A percentile compares a stretch with the other conserved stretches of the same genome.
These are phyloP conservation scores for Globisporangium parvum DNA, from an alignment of 352 stramenopile species.

Conservation along the genomic window DNA sequence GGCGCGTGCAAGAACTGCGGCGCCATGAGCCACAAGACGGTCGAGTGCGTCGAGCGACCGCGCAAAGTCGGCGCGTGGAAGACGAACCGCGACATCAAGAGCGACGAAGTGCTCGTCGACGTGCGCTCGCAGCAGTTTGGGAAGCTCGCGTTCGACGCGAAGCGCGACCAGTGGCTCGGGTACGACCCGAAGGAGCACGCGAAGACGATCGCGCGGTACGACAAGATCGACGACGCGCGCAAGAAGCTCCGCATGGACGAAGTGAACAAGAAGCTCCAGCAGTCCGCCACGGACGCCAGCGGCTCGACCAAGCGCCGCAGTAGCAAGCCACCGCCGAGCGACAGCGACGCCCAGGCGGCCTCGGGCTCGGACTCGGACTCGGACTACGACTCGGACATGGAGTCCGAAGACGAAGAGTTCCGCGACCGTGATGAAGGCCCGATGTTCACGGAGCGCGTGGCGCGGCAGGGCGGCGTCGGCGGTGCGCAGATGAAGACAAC, in stretches of 20 bases:
- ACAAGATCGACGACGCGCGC: conserved; percentile 75
- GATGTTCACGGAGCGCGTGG: conserved; percentile 92
- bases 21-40: conserved; percentile 89
- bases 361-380: conserved; percentile 84
- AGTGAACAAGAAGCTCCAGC: conserved; percentile 65
- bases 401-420: conserved; percentile 90
- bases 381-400: conserved; percentile 84
- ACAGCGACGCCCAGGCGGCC: conserved; percentile 15
- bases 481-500: conserved; percentile 98
- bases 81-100: conserved; percentile 84
- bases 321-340: conserved; percentile 17
- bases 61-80: conserved; percentile 91
- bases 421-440: conserved; percentile 88
- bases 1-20: conserved; percentile 95
- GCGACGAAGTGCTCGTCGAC: conserved; percentile 82
- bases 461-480: conserved; percentile 93
- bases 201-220: conserved; percentile 72
- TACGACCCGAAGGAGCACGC: conserved; percentile 85
- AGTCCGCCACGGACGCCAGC: conserved; percentile 11
- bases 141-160: conserved; percentile 96
- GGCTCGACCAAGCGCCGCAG: conserved; percentile 23
- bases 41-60: conserved; percentile 91
- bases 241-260: conserved; percentile 77
- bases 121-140: conserved; percentile 86
- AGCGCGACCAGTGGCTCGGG: conserved; percentile 96